Percentiles rank a stretch among this genome's conserved stretches.
phyloP scores from a whole-genome alignment of 1,284 basidiomycete genomes.

The Heterobasidion occidentale region DNA sequence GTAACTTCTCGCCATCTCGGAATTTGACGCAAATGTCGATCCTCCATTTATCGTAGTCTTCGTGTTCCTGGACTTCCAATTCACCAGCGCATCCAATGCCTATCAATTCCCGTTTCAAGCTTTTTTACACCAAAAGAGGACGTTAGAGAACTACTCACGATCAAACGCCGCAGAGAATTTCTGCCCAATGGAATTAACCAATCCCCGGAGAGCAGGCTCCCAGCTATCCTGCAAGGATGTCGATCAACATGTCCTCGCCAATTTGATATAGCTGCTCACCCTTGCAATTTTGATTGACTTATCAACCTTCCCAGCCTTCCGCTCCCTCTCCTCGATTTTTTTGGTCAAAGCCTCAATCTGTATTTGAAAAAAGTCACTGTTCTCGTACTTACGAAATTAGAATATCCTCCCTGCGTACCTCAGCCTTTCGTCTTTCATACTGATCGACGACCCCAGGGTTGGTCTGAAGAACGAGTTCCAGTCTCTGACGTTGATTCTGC shows the following conservation, averaged over 20 bases:
- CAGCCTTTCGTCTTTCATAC: slow-evolving; percentile 65
- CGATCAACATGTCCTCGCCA: background rate
- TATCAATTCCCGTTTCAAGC: slow-evolving; percentile 20
- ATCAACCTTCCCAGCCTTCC: slow-evolving; percentile 42
- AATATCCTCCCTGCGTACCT: slow-evolving; percentile 34
- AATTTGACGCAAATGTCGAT: slow-evolving; percentile 97
- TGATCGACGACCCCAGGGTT: slow-evolving; percentile 74
- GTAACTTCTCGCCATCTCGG: slow-evolving; percentile 83
- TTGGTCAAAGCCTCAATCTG: slow-evolving; percentile 60
- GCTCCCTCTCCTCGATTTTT: slow-evolving; percentile 46
- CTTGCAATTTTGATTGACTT: slow-evolving; percentile 57
- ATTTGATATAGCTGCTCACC: slow-evolving; percentile 30
- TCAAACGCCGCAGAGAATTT: slow-evolving; percentile 91
- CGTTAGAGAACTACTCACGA: slow-evolving; percentile 42
- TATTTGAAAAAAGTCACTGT: background rate
- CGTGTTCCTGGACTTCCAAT: slow-evolving; percentile 67
- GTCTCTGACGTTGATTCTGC: slow-evolving; percentile 52
- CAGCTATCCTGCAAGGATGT: slow-evolving; percentile 60
- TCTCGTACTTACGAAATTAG: background rate
- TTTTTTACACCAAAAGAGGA: background rate
- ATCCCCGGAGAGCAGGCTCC: slow-evolving; percentile 74
- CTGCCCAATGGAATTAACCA: slow-evolving; percentile 73
- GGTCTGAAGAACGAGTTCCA: slow-evolving; percentile 68
- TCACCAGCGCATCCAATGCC: slow-evolving; percentile 91
- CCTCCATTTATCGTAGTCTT: slow-evolving; percentile 91